Base-by-base conservation (phyloP, 306 rosid species). In the Ammopiptanthus mongolicus region DNA sequence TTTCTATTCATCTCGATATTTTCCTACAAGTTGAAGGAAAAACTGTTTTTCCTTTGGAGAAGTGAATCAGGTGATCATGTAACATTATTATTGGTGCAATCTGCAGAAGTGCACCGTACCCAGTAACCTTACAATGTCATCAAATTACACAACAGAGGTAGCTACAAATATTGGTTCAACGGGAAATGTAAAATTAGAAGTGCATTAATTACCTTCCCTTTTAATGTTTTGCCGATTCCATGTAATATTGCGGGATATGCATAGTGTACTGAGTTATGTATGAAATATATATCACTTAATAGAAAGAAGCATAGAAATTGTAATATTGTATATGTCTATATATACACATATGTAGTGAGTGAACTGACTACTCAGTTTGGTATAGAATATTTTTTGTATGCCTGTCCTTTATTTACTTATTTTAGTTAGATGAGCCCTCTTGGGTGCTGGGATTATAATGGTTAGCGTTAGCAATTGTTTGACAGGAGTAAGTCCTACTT, bases 11-110 rank as follows among this genome's bases (percentile, higher is more conserved):
- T 65, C 76, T 70, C 62, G 64, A 84, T 52, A 71, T 57, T 68
- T 33, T 62, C 65, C 73, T 36, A 57, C 60, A 57, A 81, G 72
- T 57, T 79, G 79, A 80, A 84, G 83, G 84, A 73, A 73, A 80
- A 70, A 25, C 51, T 57, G 79, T 29, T 33, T 48, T 67, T 73
- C 82, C 69, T 36, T 71, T 42, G 82, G 80, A 57, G 83, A 77
- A 62, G 74, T 71, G 82, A 25, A 55, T 72, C 72, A 17, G 36
- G 80, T 42, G 28, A 25, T 25, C 28, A 60, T 58, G 69, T 46
- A 70, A 82, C 76, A 75, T 72, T 46, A 25, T 62, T 53, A 22
- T 50, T 51, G 81, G 71, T 50, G 60, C 80, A 56, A 70, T 48
- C 18, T 73, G 31, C 67, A 21, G 8, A 53, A 37, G 19, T 10